Evolutionary conservation across 192 early-diverging fungal species (phyloP), one percentile per base, ranked within the genome.

Genomic region (Cladochytrium replicatum): DNA sequence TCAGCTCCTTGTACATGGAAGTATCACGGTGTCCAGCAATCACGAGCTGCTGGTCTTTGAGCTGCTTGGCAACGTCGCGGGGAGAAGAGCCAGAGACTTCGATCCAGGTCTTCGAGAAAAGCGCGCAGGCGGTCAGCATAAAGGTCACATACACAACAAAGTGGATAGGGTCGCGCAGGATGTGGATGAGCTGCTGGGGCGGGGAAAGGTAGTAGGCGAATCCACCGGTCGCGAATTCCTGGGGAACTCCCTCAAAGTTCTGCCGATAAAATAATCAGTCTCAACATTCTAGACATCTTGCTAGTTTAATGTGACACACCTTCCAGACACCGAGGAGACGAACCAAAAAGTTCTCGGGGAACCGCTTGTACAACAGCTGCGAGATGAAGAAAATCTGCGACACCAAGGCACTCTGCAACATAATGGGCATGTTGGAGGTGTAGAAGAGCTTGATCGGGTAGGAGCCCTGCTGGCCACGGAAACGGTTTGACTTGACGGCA

Each of bases 381-480:
- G 92, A 95, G 67, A 99, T 89, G 77, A 99, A 88, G 68, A 94
- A 99, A 48, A 95, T 74, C 58, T 99, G 89, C 47, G 91, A 94
- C 30, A 89, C 85, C 51, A 99, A 72, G 32, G 97, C 91, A 26
- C 93, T 97, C 71, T 97, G 93, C 49, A 96, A 84, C 96, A 99
- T 97, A 63, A 99, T 97, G 42, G 96, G 91, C 97, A 99, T 98
- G 78, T 97, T 99, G 57, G 93, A 97, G 29, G 97, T 99, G 80
- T 99, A 99, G 72, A 99, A 97, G 37, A 99, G 75, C 81, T 99
- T 99, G 83, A 99, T 81, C 44, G 97, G 97, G 76, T 93, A 99
- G 50, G 91, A 80, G 23, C 94, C 93, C 58, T 89, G 88, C 68
- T 99, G 97, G 38, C 97, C 97, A 69, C 94, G 91, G 71, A 87